Conservation (phyloP, 371 early-diverging fungal genomes). For the Nosema muscidifuracis region DNA sequence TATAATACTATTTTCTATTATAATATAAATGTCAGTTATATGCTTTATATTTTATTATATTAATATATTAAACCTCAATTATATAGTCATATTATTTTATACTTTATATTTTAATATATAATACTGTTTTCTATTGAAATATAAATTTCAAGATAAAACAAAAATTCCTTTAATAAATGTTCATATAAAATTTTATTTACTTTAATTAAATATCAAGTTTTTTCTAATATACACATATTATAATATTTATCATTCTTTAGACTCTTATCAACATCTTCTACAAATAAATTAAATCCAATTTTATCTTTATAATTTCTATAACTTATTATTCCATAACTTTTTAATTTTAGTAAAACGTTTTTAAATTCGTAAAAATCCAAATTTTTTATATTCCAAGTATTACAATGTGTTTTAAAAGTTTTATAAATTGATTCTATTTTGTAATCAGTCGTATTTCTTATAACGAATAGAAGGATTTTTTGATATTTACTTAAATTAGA, state of each 20-base stretch:
- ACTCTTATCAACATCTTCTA: constrained; percentile 34
- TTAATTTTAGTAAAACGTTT: constrained; percentile 34
- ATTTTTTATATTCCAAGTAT: constrained; percentile 7
- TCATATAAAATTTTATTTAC: too few species aligned
- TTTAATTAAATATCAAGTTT: too few species aligned
- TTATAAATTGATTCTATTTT: constrained; percentile 27
- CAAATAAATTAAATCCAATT: constrained; percentile 4
- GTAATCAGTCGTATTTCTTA: constrained; percentile 14
- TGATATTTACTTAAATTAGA: constrained; percentile 36
- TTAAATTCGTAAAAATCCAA: constrained; percentile 53
- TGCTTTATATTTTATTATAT: too few species aligned
- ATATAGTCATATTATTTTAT: too few species aligned
- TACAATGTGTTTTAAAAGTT: constrained; percentile 29
- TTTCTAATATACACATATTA: too few species aligned
- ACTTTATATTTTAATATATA: too few species aligned
- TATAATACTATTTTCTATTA: too few species aligned
- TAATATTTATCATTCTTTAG: constrained; percentile 26
- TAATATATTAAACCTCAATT: too few species aligned
- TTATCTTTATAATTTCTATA: constrained; percentile 42
- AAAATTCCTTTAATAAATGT: too few species aligned
- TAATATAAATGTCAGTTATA: too few species aligned
- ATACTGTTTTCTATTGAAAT: too few species aligned
- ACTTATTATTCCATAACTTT: constrained; percentile 31
- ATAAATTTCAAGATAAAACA: too few species aligned
- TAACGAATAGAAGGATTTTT: constrained; percentile 28